These are phyloP conservation scores for Clavulina sp. DNA, from an alignment of 768 basidiomycete species.

Conservation along the genomic window DNA sequence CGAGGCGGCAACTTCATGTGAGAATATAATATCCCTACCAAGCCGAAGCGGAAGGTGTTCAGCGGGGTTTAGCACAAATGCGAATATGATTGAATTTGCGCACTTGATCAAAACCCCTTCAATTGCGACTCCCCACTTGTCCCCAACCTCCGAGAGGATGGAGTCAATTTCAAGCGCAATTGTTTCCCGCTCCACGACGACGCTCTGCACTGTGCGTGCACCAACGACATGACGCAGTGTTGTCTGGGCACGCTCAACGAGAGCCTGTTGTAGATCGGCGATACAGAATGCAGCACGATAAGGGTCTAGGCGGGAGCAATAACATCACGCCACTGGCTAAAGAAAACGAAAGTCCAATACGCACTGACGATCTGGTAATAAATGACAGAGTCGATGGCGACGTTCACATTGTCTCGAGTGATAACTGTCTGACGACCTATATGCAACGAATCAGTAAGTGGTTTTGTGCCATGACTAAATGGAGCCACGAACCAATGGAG, in stretches of 20 bases:
- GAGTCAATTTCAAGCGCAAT: conserved; percentile 95
- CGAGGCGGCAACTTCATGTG: conserved; percentile 72
- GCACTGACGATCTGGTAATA: conserved; percentile 45
- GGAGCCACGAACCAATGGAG: conserved; percentile 37
- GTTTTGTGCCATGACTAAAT: too few species aligned
- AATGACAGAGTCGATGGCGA: conserved; percentile 67
- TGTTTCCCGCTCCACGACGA: conserved; percentile 93
- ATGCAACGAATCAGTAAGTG: too few species aligned
- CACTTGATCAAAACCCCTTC: conserved; percentile 64
- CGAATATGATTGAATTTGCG: too few species aligned
- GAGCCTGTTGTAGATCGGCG: conserved; percentile 68
- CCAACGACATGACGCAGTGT: conserved; percentile 96
- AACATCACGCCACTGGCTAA: too few species aligned
- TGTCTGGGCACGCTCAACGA: conserved; percentile 76
- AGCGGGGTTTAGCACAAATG: not conserved
- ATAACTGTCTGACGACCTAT: conserved; percentile 38
- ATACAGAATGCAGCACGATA: conserved; percentile 94
- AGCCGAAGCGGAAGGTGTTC: conserved; percentile 26
- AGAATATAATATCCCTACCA: conserved; percentile 79
- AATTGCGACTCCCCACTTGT: conserved; percentile 94
- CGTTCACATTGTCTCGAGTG: conserved; percentile 91
- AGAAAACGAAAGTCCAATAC: not conserved
- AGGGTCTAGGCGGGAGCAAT: conserved; percentile 29
- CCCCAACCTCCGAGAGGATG: conserved; percentile 80
- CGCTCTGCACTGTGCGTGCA: conserved; percentile 78